phyloP scores from a whole-genome alignment of 768 basidiomycete genomes.

The Termitomyces sp. region DNA sequence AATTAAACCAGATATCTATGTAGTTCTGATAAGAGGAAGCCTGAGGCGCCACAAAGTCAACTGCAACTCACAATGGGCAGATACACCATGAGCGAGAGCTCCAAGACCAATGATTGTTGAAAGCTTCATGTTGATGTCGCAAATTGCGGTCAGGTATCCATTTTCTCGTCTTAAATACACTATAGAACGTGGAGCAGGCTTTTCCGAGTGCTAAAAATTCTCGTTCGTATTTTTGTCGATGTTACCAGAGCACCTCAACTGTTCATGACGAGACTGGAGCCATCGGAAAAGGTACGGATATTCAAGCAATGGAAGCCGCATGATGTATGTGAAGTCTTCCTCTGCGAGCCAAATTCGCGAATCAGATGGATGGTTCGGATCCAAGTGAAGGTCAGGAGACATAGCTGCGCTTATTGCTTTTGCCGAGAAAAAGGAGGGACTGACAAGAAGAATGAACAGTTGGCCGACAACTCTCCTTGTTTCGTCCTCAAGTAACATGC shows the following conservation, averaged over 20 bases:
- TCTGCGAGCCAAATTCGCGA: background rate
- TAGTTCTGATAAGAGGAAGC: background rate
- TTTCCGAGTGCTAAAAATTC: background rate
- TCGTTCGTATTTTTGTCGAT: background rate
- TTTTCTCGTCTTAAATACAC: slow-evolving; percentile 6
- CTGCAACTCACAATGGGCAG: slow-evolving; percentile 14
- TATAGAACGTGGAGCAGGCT: slow-evolving; percentile 3
- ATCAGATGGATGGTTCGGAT: slow-evolving; percentile 6
- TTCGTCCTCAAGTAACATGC: no score
- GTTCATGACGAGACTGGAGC: background rate
- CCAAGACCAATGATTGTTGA: slow-evolving; percentile 10
- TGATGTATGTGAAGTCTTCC: background rate
- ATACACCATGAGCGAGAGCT: slow-evolving; percentile 11
- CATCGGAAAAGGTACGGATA: slow-evolving; percentile 12
- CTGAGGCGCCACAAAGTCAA: background rate
- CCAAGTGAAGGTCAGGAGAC: background rate
- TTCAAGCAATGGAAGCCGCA: background rate
- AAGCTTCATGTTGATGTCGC: slow-evolving; percentile 9
- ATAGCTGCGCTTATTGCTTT: background rate
- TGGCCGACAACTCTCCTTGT: no score
- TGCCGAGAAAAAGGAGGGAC: slow-evolving; percentile 4
- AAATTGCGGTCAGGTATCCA: background rate
- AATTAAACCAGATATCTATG: slow-evolving; percentile 18
- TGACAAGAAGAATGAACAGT: background rate
- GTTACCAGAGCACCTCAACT: background rate